Base-by-base conservation (phyloP, 2,329 filamentous ascomycete species). In the Purpureocillium takamizusanense region DNA sequence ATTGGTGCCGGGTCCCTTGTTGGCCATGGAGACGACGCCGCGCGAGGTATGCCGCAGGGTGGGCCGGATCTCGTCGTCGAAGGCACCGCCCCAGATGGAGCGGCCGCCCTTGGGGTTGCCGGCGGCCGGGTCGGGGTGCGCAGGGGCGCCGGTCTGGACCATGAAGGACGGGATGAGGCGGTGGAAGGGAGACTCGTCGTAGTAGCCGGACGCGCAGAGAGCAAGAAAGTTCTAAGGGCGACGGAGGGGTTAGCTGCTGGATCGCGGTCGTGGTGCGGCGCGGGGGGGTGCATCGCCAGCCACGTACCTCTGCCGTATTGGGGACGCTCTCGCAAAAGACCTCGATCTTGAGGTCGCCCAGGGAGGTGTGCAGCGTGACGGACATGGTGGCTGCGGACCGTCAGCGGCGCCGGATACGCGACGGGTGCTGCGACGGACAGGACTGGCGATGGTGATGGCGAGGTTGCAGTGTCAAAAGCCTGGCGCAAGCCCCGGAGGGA, bases 291-390 rank as follows among this genome's bases (percentile, higher is more conserved):
- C 6, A 28, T 8, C 3, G 21, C n/a, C n/a, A n/a, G n/a, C n/a
- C 4, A 21, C 65, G 40, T 66, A 83, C 83, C 66, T 95, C 86
- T 46, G 88, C 83, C 1, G 92, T 95, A 61, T 90, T 89, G 45
- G 92, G 92, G 25, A 94, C 87, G 51, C 85, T 82, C 60, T 95
- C 87, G 68, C 90, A 97, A 67, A 95, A 97, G 49, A 98, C 71
- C 62, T 97, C 92, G 52, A 97, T 77, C 67, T 97, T 98, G 58
- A 98, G 74, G 63, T 92, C 83, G 57, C 92, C 92, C 38, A 83
- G 74, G 36, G 81, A 86, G 36, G 92, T 98, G 63, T 95, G 88
- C 12, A 98, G 74, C 10, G 78, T 81, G 45, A 81, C 75, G 11
- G 78, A 81, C 78, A 82, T 81, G 48, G 12, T 36, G 13, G 34